These are phyloP conservation scores for Hydrangea macrophylla DNA, from an alignment of 148 eudicot species.

Conservation along the genomic window DNA sequence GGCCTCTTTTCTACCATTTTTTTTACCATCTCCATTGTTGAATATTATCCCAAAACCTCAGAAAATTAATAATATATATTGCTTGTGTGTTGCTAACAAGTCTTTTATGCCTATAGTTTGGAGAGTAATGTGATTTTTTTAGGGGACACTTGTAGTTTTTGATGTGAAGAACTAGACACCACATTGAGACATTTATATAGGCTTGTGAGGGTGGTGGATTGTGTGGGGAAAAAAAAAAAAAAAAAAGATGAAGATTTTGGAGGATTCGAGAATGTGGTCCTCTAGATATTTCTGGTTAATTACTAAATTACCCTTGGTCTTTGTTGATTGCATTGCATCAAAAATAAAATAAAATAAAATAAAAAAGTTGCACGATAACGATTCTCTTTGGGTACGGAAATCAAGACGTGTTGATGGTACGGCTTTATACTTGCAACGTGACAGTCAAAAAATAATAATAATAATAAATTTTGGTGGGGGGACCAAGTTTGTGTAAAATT, in stretches of 20 bases:
- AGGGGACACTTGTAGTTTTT: neutral
- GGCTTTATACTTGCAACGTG: neutral
- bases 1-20: slow-evolving; percentile 37
- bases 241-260: too few relatives aligned
- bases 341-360: neutral
- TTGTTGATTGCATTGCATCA: neutral
- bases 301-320: neutral
- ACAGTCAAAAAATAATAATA: neutral
- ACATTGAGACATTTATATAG: slow-evolving; percentile 13
- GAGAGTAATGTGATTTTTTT: neutral
- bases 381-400: slow-evolving; percentile 25
- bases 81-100: neutral
- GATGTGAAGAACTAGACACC: slow-evolving; percentile 11
- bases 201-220: neutral
- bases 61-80: too few relatives aligned
- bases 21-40: slow-evolving; percentile 35
- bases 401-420: slow-evolving; percentile 14
- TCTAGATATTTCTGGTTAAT: neutral
- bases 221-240: neutral
- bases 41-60: neutral
- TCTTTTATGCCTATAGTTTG: too few relatives aligned
- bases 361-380: slow-evolving; percentile 12
- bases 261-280: neutral
- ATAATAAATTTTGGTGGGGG: too few relatives aligned
- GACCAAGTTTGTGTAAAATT: too few relatives aligned